Conservation (phyloP, 495 filamentous ascomycete genomes). For the Aspergillus cristatus region DNA sequence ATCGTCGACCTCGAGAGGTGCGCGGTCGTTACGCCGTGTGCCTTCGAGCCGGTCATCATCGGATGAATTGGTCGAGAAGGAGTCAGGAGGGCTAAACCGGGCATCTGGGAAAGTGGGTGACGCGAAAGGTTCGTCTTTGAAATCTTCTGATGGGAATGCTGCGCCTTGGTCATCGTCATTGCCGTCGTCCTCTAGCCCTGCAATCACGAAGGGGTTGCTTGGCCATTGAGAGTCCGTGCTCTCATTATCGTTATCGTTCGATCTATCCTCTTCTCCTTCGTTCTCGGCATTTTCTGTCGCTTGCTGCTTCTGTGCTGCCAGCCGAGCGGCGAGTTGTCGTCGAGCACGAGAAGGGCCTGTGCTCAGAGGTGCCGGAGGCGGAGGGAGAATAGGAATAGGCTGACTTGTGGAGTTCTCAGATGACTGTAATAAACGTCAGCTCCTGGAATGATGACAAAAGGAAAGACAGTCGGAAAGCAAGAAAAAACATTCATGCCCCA, state of each 20-base stretch:
- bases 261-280: conserved; percentile 10
- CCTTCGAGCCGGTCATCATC: conserved; percentile 32
- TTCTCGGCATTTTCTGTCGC: conserved; percentile 27
- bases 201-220: conserved; percentile 35
- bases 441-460: too few relatives aligned
- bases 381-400: conserved; percentile 38
- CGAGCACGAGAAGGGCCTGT: conserved; percentile 80
- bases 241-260: conserved; percentile 6
- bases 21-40: conserved; percentile 28
- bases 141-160: conserved; percentile 29
- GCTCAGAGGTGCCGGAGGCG: conserved; percentile 47
- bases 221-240: conserved; percentile 26
- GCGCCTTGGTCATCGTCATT: conserved; percentile 22
- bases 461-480: too few relatives aligned
- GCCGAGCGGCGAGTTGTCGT: conserved; percentile 70
- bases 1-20: conserved; percentile 39
- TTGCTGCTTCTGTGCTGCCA: conserved; percentile 70
- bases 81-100: conserved; percentile 36
- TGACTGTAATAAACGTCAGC: too few relatives aligned
- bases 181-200: conserved; percentile 35
- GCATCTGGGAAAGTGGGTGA: conserved; percentile 31
- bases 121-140: conserved; percentile 22
- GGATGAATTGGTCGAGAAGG: conserved; percentile 32
- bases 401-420: conserved; percentile 30
- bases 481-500: too few relatives aligned